phyloP scores from a whole-genome alignment of 2,329 filamentous ascomycete species.

The Fusarium equiseti region DNA sequence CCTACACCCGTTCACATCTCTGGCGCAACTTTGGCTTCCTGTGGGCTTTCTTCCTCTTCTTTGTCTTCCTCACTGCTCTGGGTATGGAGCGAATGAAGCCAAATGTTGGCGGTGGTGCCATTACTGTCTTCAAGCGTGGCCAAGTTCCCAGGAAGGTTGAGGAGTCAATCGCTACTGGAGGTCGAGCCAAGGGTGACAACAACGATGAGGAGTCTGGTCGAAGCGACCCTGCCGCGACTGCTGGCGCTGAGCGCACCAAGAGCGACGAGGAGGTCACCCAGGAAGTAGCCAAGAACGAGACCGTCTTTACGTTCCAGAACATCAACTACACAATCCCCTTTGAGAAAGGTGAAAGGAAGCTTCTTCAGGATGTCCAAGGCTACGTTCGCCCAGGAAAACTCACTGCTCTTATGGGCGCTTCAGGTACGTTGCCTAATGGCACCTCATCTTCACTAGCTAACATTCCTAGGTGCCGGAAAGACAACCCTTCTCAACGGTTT shows the following conservation, averaged over 20 bases:
- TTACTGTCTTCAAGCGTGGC: constrained; percentile 72
- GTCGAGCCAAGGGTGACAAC: constrained; percentile 51
- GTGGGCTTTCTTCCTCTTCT: constrained; percentile 80
- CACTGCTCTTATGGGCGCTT: constrained; percentile 80
- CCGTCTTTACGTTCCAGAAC: constrained; percentile 65
- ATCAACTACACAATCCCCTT: constrained; percentile 63
- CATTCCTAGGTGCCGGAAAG: constrained; percentile 66
- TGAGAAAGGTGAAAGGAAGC: constrained; percentile 74
- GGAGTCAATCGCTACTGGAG: constrained; percentile 66
- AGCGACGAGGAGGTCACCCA: constrained; percentile 45
- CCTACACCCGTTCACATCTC: constrained; percentile 68
- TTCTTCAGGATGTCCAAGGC: constrained; percentile 83
- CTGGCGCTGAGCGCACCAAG: constrained; percentile 43
- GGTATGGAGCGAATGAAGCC: constrained; percentile 76
- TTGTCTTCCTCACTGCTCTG: constrained; percentile 77
- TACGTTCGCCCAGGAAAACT: constrained; percentile 86
- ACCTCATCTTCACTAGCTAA: background rate
- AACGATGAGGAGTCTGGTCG: constrained; percentile 64
- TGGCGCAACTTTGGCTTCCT: constrained; percentile 86
- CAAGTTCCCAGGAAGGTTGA: constrained; percentile 71
- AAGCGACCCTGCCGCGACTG: constrained; percentile 44
- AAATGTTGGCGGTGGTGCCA: constrained; percentile 68
- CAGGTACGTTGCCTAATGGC: constrained; percentile 49
- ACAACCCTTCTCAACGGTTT: constrained; percentile 81
- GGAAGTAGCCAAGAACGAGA: constrained; percentile 71